Conservation (phyloP, 371 early-diverging fungal species). For the Circinella umbellata region DNA sequence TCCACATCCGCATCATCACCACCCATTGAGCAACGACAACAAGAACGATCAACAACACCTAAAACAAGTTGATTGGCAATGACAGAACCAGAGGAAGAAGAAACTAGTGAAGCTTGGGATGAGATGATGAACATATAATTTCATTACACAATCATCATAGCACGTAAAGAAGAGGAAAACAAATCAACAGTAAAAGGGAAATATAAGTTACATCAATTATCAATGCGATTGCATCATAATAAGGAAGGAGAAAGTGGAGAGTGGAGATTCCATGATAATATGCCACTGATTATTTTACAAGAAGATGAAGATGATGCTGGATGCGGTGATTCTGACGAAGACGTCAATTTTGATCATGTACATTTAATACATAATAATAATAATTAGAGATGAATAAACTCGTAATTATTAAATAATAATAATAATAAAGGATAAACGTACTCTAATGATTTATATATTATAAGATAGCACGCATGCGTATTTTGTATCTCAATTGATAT, state of each 20-base stretch:
- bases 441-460: too few species aligned
- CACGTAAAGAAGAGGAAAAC: slow-evolving; percentile 5
- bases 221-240: slow-evolving; percentile 3
- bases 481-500: too few species aligned
- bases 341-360: neutral
- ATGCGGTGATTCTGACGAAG: slow-evolving; percentile 11
- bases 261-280: slow-evolving; percentile 7
- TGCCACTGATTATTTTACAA: neutral
- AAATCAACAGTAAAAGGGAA: neutral
- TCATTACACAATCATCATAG: neutral
- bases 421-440: too few species aligned
- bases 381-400: too few species aligned
- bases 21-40: neutral
- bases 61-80: neutral
- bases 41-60: slow-evolving; percentile 1
- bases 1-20: neutral
- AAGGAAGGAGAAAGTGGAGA: neutral
- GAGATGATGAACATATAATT: slow-evolving; percentile 16
- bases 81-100: slow-evolving; percentile 12
- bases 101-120: slow-evolving; percentile 22
- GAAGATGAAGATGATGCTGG: slow-evolving; percentile 8
- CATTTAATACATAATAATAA: neutral
- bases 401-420: too few species aligned
- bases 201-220: neutral
- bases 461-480: too few species aligned